A percentile compares a stretch with the other conserved stretches of the same genome.
These are phyloP conservation scores for Cynara cardunculus DNA, from an alignment of 129 eudicot species.

Conservation along the genomic window DNA sequence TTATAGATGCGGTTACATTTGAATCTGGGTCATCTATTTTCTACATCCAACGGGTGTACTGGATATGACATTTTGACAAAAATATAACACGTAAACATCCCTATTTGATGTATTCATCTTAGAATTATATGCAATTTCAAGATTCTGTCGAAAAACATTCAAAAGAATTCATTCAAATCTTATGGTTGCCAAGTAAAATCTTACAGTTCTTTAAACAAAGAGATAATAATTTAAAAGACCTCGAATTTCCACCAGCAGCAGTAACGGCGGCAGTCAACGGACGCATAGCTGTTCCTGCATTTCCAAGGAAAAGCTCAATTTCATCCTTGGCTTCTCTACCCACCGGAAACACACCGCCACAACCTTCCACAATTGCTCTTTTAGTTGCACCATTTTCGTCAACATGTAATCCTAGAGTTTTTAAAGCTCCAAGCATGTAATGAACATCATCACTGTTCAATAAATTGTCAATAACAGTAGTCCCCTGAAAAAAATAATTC, in stretches of 20 bases:
- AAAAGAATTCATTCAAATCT: not conserved
- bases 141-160: not conserved
- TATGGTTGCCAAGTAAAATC: not conserved
- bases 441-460: constrained; percentile 89
- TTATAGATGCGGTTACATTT: too few species aligned
- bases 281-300: constrained; percentile 99
- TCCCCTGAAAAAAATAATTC: constrained; percentile 62
- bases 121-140: not conserved
- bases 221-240: constrained; percentile 30
- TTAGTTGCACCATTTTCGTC: constrained; percentile 67
- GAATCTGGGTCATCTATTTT: too few species aligned
- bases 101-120: not conserved
- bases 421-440: constrained; percentile 93
- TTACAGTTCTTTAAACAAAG: not conserved
- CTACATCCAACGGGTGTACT: not conserved
- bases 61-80: not conserved
- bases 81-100: not conserved
- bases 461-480: constrained; percentile 88
- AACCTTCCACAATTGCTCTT: constrained; percentile 82
- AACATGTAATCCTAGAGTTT: constrained; percentile 75
- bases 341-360: constrained; percentile 83
- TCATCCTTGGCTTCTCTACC: constrained; percentile 61
- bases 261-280: constrained; percentile 96
- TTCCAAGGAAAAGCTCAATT: constrained; percentile 84
- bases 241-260: constrained; percentile 90